phyloP scores from a whole-genome alignment of 2,329 filamentous ascomycete species.

The Aspergillus clavatus region DNA sequence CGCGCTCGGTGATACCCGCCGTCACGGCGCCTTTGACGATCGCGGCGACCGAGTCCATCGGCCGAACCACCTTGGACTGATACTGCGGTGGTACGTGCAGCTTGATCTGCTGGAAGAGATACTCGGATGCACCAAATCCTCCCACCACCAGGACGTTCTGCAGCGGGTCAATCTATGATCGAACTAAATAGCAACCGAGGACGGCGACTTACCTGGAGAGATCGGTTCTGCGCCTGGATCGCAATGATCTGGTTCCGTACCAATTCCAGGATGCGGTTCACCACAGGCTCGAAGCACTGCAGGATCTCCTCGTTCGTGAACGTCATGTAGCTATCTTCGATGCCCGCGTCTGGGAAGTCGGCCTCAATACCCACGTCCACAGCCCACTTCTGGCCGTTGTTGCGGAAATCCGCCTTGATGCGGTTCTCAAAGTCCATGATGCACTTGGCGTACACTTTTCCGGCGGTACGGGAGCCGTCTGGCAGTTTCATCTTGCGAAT shows the following conservation, averaged over 20 bases:
- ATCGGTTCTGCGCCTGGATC: constrained; percentile 93
- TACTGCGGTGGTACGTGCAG: constrained; percentile 97
- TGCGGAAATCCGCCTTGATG: constrained; percentile 99
- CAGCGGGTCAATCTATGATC: constrained; percentile 16
- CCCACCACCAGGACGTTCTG: constrained; percentile 92
- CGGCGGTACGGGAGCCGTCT: constrained; percentile 94
- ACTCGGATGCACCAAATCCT: constrained; percentile 97
- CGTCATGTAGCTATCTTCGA: constrained; percentile 99
- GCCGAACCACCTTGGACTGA: constrained; percentile 94
- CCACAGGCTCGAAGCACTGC: constrained; percentile 97
- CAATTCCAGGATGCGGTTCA: constrained; percentile 92
- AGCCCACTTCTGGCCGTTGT: constrained; percentile 98
- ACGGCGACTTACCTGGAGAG: constrained; percentile 61
- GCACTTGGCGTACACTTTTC: constrained; percentile 96
- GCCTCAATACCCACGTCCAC: constrained; percentile 98
- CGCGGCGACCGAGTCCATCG: constrained; percentile 97
- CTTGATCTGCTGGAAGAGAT: constrained; percentile 99
- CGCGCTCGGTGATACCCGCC: constrained; percentile 92
- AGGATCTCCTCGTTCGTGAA: constrained; percentile 99
- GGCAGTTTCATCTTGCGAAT: constrained; percentile 99
- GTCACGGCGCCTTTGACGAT: constrained; percentile 99
- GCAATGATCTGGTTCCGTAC: constrained; percentile 98
- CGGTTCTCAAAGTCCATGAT: constrained; percentile 99
- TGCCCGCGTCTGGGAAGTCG: constrained; percentile 94
- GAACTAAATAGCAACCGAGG: background rate